phyloP scores from a whole-genome alignment of 495 filamentous ascomycete species.

The Pseudomonodictys pantanalensis region DNA sequence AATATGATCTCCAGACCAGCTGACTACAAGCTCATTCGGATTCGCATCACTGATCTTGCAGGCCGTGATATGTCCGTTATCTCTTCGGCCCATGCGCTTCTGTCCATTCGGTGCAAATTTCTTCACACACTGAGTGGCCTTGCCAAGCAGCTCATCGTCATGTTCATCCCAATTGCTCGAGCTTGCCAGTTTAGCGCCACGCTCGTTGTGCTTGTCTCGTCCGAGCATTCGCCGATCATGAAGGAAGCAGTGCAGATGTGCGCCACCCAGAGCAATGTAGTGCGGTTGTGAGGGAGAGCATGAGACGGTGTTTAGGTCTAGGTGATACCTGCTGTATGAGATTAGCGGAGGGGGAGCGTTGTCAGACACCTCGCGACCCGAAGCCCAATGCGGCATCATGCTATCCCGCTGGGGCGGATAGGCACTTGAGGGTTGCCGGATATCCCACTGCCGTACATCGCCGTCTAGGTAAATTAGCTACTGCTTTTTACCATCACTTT shows the following conservation, averaged over 20 bases:
- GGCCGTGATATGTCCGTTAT: conserved; percentile 69
- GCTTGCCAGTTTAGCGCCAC: conserved; percentile 46
- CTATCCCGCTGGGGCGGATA: conserved; percentile 58
- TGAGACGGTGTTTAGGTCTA: conserved; percentile 74
- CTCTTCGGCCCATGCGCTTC: conserved; percentile 49
- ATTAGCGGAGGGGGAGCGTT: conserved; percentile 68
- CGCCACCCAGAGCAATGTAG: conserved; percentile 72
- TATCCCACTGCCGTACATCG: conserved; percentile 72
- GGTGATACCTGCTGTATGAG: conserved; percentile 62
- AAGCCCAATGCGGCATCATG: conserved; percentile 44
- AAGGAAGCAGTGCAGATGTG: conserved; percentile 71
- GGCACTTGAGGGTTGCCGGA: conserved; percentile 61
- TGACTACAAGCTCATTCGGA: conserved; percentile 70
- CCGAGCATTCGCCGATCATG: conserved; percentile 75
- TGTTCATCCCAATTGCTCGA: conserved; percentile 27
- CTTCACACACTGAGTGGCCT: conserved; percentile 67
- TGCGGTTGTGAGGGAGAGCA: conserved; percentile 71
- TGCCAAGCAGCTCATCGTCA: conserved; percentile 58
- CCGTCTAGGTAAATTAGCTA: too few relatives aligned
- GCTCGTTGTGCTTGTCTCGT: conserved; percentile 55
- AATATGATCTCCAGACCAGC: conserved; percentile 73
- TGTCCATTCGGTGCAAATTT: conserved; percentile 65
- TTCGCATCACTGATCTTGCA: conserved; percentile 78
- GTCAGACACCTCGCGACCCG: conserved; percentile 50
- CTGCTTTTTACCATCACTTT: too few relatives aligned